These are phyloP conservation scores for Penicillium alfredii DNA, from an alignment of 495 filamentous ascomycete genomes.

Conservation along the genomic window DNA sequence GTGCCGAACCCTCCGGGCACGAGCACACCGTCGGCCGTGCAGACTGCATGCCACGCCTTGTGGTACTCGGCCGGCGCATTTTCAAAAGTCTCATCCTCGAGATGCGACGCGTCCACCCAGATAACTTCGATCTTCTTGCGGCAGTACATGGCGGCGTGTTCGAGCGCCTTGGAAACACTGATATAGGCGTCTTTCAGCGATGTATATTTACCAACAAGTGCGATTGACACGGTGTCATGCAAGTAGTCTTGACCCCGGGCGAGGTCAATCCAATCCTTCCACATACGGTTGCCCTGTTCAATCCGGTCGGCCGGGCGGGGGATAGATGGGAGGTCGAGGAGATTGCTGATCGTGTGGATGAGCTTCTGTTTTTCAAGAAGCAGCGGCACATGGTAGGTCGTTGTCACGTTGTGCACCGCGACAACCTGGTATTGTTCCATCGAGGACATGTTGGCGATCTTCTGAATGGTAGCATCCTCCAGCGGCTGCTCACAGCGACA, in stretches of 20 bases:
- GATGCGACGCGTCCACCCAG: conserved; percentile 77
- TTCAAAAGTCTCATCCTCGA: conserved; percentile 57
- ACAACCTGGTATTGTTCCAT: conserved; percentile 76
- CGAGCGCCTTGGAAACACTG: conserved; percentile 74
- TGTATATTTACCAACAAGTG: conserved; percentile 88
- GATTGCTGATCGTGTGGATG: conserved; percentile 51
- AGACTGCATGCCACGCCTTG: conserved; percentile 80
- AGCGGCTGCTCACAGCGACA: conserved; percentile 79
- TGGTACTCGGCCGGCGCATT: conserved; percentile 68
- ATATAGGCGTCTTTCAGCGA: conserved; percentile 79
- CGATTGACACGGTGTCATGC: conserved; percentile 70
- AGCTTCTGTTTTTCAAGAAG: conserved; percentile 79
- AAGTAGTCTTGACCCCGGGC: conserved; percentile 54
- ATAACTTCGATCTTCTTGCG: conserved; percentile 69
- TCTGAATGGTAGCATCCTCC: conserved; percentile 67
- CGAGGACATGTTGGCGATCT: conserved; percentile 84
- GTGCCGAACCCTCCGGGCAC: conserved; percentile 74
- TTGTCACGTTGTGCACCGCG: conserved; percentile 75
- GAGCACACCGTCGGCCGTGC: conserved; percentile 58
- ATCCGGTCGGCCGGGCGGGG: conserved; percentile 29
- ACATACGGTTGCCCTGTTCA: conserved; percentile 55
- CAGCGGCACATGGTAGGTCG: conserved; percentile 87
- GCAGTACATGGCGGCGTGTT: conserved; percentile 88
- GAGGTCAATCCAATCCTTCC: conserved; percentile 69
- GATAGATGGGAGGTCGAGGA: conserved; percentile 40